Evolutionary conservation across 2,329 filamentous ascomycete genomes (phyloP), one percentile per base, ranked within the genome.

Genomic region (Xylaria sp.): DNA sequence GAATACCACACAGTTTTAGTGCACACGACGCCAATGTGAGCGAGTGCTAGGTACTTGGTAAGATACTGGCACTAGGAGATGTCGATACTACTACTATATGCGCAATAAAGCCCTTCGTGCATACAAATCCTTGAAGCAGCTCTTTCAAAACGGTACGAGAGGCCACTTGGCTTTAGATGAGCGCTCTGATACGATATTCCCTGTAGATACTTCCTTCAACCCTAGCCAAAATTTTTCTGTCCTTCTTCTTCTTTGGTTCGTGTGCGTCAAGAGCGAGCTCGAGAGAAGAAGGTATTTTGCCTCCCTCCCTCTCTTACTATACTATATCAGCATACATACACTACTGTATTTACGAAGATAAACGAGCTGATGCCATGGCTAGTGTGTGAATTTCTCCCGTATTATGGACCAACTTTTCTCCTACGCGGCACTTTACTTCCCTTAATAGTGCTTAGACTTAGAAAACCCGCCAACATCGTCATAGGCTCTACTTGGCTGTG

Each of bases 91-190:
- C 53, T 39, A 55, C 36, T 58, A 62, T 58, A 62, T 62, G 64
- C 54, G 64, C 59, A 63, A 59, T 49, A 58, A 57, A 58, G 54
- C 64, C 47, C 59, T 59, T 66, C 47, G 59, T 59, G 59, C 54
- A 55, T 36, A 49, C 47, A 25, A 49, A 66, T 55, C 49, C 60
- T 51, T 54, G 64, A 55, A 60, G 60, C 31, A 33, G 38, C 49
- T 36, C 31, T 29, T 50, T n/a, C 29, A 36, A 50, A 50, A 25
- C 13, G 38, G 13, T 44, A 27, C 5, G 25, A 63, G 53, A 63
- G 53, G 61, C 33, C 53, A 57, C 61, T 51, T 51, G 61, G 53
- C 42, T 57, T 58, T 6, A 57, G 15, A 39, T 22, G 9, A 50
- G 33, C 15, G 31, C 22, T 45, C 44, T 36, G 27, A 45, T 57